Evolutionary conservation across 2,329 filamentous ascomycete species (phyloP).

Genomic region (Pseudogymnoascus sp.): DNA sequence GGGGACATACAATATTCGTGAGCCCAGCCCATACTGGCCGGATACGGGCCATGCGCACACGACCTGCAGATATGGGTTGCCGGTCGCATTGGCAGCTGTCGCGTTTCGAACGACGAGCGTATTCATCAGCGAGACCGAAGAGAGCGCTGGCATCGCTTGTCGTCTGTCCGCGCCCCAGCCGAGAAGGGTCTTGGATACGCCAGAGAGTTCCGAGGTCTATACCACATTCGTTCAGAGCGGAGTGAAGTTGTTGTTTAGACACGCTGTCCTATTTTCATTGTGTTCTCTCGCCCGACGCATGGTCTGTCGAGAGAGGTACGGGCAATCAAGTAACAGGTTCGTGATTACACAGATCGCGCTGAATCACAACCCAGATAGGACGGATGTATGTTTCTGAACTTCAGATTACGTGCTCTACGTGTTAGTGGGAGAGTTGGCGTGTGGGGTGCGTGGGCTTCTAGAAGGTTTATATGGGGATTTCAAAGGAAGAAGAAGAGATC

Average conservation of each 20-base stretch:
- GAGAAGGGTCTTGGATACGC: neutral
- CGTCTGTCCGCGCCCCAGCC: neutral
- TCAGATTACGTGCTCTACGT: neutral
- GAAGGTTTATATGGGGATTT: conserved; percentile 3
- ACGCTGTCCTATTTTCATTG: neutral
- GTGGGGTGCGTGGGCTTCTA: neutral
- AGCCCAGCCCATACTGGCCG: conserved; percentile 49
- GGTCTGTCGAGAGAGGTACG: neutral
- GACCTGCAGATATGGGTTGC: conserved; percentile 32
- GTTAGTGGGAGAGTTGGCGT: neutral
- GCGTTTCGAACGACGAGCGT: conserved; percentile 17
- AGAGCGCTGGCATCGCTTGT: conserved; percentile 30
- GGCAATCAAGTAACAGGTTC: neutral
- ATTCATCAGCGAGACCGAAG: conserved; percentile 25
- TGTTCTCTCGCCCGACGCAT: neutral
- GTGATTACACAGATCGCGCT: neutral
- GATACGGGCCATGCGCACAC: conserved; percentile 50
- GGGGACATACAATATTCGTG: conserved; percentile 40
- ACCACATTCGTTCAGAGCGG: neutral
- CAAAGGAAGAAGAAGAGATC: neutral
- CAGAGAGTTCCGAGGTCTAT: neutral
- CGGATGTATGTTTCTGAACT: neutral
- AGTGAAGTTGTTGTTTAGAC: neutral
- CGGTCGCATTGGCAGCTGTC: conserved; percentile 18
- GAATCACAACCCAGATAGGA: neutral